Base-by-base conservation (phyloP, 2,329 filamentous ascomycete genomes). In the Teratosphaeria gauchensis region DNA sequence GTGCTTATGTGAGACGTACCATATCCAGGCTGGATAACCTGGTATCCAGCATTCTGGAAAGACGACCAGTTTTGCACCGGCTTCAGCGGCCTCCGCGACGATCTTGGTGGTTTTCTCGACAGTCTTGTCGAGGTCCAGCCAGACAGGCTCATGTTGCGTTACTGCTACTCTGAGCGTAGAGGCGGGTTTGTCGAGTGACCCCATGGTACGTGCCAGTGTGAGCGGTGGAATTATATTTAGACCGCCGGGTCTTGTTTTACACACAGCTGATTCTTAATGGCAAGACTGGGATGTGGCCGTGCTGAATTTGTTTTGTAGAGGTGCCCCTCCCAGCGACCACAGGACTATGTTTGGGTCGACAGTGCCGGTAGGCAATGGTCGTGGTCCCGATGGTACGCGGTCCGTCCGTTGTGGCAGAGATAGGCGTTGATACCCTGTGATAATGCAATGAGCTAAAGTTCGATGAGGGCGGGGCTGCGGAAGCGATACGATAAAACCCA, bases 111-210 rank as follows among this genome's bases (percentile, higher is more conserved):
- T 84, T 67, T 86, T 42, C 86, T 75, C 67, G 1, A 86, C 78
- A 1, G 77, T 75, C 0, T 69, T 78, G 7, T 77, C 72, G 1
- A 86, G 76, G 64, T 87, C 80, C 7, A 86, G 74, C 82, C 83
- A 86, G 1, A 74, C 77, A 0, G 83, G 82, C 68, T 86, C 84
- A 5, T 79, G 77, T 65, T 86, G 83, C 0, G 81, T 77, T 12
- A 80, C 80, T 31, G 77, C 80, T 4, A 82, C 77, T 42, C 58
- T 54, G 1, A 62, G 46, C 28, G 35, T 54, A 16, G 35, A 16
- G 35, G 35, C 11, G 5, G 35, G 56, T 53, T 52, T 52, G 12
- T 12, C 35, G 12, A 16, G 5, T 42, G 35, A 42, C 12, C 12
- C 35, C 35, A 42, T 42, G 35, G 35, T 42, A 42, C 24, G 24